Evolutionary conservation across 768 basidiomycete genomes (phyloP).

Genomic region (Leucocoprinus birnbaumii): DNA sequence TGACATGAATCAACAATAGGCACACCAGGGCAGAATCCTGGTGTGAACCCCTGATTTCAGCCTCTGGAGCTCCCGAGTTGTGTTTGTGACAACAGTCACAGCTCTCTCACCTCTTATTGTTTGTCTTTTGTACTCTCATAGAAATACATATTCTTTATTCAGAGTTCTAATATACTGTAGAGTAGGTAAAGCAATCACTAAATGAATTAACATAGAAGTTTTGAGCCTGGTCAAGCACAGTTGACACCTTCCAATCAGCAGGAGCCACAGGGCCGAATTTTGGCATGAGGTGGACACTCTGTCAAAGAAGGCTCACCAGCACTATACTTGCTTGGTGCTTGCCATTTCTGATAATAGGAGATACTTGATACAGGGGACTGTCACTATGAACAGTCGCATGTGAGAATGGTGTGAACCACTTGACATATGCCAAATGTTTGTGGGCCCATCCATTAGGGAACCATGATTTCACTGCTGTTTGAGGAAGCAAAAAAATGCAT

Average conservation of each 20-base stretch:
- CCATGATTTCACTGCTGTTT: neutral
- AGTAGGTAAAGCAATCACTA: slow-evolving; percentile 25
- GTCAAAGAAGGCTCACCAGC: slow-evolving; percentile 17
- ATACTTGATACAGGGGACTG: slow-evolving; percentile 24
- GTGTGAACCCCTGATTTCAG: no score
- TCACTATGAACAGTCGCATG: slow-evolving; percentile 14
- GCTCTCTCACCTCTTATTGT: no score
- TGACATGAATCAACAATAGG: no score
- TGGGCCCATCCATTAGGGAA: neutral
- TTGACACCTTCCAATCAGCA: slow-evolving; percentile 27
- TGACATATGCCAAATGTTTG: slow-evolving; percentile 16
- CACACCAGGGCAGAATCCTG: no score
- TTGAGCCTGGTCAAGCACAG: slow-evolving; percentile 24
- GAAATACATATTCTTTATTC: no score
- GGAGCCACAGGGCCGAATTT: slow-evolving; percentile 25
- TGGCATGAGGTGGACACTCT: slow-evolving; percentile 29
- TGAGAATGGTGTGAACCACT: slow-evolving; percentile 17
- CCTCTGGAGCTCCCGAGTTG: no score
- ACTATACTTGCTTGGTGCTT: slow-evolving; percentile 18
- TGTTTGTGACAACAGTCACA: no score
- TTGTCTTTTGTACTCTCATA: no score
- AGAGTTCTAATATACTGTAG: slow-evolving; percentile 2
- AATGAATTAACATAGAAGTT: slow-evolving; percentile 27
- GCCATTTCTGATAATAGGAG: neutral
- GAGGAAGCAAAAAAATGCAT: neutral